Evolutionary conservation across 768 basidiomycete species (phyloP).

Genomic region (Dentipellis sp.): DNA sequence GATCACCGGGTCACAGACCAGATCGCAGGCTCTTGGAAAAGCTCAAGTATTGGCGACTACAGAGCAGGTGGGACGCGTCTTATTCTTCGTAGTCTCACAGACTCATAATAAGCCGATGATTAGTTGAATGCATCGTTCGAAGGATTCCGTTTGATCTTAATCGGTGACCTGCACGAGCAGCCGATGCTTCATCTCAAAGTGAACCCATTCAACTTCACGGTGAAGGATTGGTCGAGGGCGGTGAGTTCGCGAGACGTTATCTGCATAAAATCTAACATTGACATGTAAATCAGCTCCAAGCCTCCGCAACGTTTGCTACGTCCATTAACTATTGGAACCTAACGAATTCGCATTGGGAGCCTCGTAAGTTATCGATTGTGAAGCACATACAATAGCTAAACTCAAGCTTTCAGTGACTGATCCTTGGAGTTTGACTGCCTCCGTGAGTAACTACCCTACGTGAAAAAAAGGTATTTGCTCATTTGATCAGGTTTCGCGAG

Average conservation of each 20-base stretch:
- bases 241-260: slow-evolving; percentile 30
- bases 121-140: slow-evolving; percentile 83
- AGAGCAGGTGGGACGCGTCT: slow-evolving; percentile 54
- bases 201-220: slow-evolving; percentile 72
- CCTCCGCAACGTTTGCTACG: slow-evolving; percentile 71
- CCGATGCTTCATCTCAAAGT: slow-evolving; percentile 87
- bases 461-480: neutral
- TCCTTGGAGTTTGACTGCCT: slow-evolving; percentile 84
- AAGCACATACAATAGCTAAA: neutral
- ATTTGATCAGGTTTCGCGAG: slow-evolving; percentile 42
- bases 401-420: slow-evolving; percentile 60
- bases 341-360: slow-evolving; percentile 97
- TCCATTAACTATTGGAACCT: slow-evolving; percentile 95
- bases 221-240: slow-evolving; percentile 92
- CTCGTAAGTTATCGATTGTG: slow-evolving; percentile 38
- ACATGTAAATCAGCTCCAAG: slow-evolving; percentile 52
- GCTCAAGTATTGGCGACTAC: slow-evolving; percentile 56
- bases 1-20: neutral
- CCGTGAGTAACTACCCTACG: slow-evolving; percentile 30
- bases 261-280: neutral
- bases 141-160: slow-evolving; percentile 87
- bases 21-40: slow-evolving; percentile 17
- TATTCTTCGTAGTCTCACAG: neutral
- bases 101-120: too few species aligned
- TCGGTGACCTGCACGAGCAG: slow-evolving; percentile 92